These are phyloP conservation scores for Phytophthora pistaciae DNA, from an alignment of 352 stramenopile species.

Conservation along the genomic window DNA sequence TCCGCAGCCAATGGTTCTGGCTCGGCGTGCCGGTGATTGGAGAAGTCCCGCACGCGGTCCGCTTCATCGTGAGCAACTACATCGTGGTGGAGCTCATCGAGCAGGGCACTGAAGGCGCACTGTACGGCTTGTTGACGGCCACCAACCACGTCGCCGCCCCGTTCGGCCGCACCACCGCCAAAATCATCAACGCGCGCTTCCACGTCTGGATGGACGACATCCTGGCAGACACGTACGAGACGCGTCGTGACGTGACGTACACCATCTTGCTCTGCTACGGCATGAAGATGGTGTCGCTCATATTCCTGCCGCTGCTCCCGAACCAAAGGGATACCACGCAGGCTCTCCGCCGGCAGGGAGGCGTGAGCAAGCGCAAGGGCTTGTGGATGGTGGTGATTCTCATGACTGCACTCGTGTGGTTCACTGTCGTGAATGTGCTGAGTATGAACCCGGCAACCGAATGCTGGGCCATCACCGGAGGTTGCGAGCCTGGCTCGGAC, in stretches of 20 bases:
- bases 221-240: conserved; percentile 46
- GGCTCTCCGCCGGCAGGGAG: conserved; percentile 44
- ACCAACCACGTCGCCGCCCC: conserved; percentile 58
- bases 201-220: conserved; percentile 66
- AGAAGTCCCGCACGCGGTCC: conserved; percentile 56
- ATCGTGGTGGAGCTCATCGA: conserved; percentile 69
- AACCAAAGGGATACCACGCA: conserved; percentile 49
- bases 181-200: conserved; percentile 64
- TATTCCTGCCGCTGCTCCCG: conserved; percentile 60
- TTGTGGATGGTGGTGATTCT: conserved; percentile 48
- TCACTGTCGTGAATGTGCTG: conserved; percentile 58
- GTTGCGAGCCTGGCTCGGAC: conserved; percentile 41
- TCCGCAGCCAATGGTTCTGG: conserved; percentile 74
- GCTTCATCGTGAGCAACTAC: conserved; percentile 70
- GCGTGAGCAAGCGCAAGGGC: conserved; percentile 48
- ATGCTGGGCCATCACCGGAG: conserved; percentile 74
- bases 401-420: conserved; percentile 48
- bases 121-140: conserved; percentile 64
- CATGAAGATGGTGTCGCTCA: conserved; percentile 63
- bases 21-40: conserved; percentile 63
- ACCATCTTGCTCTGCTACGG: conserved; percentile 64
- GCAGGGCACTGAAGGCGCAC: conserved; percentile 56
- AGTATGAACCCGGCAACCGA: conserved; percentile 66
- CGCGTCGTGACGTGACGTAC: conserved; percentile 64
- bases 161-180: conserved; percentile 56